Conservation (phyloP, 345 rosid genomes). For the Trapa bicornis region DNA sequence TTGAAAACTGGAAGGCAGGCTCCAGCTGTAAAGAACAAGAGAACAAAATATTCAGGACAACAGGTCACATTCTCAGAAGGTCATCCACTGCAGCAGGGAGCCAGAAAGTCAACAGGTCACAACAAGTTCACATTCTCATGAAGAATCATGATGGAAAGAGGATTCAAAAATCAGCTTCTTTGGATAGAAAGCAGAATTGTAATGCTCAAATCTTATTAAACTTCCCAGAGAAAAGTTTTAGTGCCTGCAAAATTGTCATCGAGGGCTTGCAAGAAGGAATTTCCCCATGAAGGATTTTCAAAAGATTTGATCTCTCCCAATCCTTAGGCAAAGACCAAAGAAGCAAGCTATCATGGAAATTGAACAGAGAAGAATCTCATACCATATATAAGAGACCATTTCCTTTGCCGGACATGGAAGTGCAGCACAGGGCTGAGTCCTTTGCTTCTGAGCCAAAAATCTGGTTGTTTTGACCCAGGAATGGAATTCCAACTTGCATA, state of each 20-base stretch:
- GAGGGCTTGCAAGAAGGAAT: neutral
- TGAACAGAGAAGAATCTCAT: constrained; percentile 7
- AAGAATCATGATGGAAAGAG: no score
- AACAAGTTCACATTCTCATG: neutral
- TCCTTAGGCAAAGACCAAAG: no score
- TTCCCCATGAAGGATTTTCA: neutral
- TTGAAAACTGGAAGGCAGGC: constrained; percentile 43
- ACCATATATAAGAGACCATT: constrained; percentile 39
- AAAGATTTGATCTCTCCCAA: neutral
- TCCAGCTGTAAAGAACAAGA: constrained; percentile 27
- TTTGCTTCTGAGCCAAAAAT: constrained; percentile 21
- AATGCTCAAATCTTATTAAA: neutral
- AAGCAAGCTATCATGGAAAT: neutral
- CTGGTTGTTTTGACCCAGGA: constrained; percentile 21
- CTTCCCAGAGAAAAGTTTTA: neutral
- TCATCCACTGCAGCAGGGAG: neutral
- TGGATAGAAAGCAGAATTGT: neutral
- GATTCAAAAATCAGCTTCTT: neutral
- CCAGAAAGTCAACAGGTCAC: neutral
- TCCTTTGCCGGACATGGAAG: constrained; percentile 24
- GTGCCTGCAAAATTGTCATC: neutral
- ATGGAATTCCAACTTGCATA: constrained; percentile 23
- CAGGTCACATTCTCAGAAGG: neutral
- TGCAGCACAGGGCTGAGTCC: constrained; percentile 33
- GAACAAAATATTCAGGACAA: neutral